Conservation (phyloP, 441 rosid genomes). For the Raphanus hybrid region DNA sequence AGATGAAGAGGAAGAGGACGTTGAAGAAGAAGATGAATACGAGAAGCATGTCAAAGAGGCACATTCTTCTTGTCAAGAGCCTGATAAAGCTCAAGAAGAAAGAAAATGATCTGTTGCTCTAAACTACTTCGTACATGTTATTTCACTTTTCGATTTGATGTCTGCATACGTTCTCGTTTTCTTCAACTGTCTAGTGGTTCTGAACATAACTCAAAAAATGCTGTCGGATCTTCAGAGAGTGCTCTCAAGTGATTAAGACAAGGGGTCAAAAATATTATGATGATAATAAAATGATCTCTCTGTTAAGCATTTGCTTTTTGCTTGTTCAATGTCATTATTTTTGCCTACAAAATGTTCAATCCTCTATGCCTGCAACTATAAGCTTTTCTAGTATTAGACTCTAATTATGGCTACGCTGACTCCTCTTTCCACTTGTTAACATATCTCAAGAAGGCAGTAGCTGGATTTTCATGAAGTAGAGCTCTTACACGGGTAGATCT, state of each 20-base stretch:
- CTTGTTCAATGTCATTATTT: too few relatives aligned
- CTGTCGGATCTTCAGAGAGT: conserved; percentile 4
- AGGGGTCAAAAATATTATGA: too few relatives aligned
- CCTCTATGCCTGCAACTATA: conserved; percentile 28
- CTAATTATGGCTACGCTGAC: conserved; percentile 32
- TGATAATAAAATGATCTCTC: too few relatives aligned
- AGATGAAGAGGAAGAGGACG: conserved; percentile 58
- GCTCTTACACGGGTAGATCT: conserved; percentile 95
- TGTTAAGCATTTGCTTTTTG: too few relatives aligned
- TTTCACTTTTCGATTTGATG: neutral
- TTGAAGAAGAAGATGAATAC: conserved; percentile 76
- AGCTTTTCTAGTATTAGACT: conserved; percentile 36
- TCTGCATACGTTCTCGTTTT: conserved; percentile 24
- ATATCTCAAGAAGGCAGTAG: conserved; percentile 76
- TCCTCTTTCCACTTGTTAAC: conserved; percentile 97
- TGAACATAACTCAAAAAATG: conserved; percentile 6
- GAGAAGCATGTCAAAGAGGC: conserved; percentile 87
- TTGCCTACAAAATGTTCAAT: too few relatives aligned
- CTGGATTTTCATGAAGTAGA: conserved; percentile 80
- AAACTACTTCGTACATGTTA: conserved; percentile 24
- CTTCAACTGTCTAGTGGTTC: conserved; percentile 7
- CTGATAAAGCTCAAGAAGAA: conserved; percentile 17
- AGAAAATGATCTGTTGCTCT: neutral
- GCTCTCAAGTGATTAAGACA: neutral
- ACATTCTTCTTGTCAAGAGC: conserved; percentile 47